These are phyloP conservation scores for Bruguiera gymnorhiza DNA, from an alignment of 345 rosid species.

Conservation along the genomic window DNA sequence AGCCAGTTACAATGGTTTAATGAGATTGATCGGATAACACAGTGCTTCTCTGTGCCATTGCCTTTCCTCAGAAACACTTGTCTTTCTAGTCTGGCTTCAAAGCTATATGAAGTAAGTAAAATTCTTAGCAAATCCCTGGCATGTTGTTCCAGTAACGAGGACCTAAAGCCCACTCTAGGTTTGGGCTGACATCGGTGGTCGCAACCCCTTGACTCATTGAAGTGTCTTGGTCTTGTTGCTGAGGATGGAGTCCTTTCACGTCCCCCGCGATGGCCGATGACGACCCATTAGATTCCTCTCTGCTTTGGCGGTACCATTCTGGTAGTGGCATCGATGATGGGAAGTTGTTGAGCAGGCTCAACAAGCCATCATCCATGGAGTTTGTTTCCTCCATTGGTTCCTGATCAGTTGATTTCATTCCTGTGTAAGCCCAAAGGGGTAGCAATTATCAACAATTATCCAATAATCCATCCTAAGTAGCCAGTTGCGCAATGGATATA, in stretches of 20 bases:
- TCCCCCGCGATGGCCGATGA: slow-evolving; percentile 19
- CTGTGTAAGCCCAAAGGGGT: slow-evolving; percentile 13
- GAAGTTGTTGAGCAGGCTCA: slow-evolving; percentile 64
- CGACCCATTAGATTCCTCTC: slow-evolving; percentile 16
- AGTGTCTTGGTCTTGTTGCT: slow-evolving; percentile 15
- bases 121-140: slow-evolving; percentile 52
- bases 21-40: no score
- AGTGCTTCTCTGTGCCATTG: background rate
- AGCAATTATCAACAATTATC: background rate
- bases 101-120: background rate
- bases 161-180: slow-evolving; percentile 27
- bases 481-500: no score
- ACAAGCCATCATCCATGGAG: slow-evolving; percentile 56
- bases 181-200: slow-evolving; percentile 21
- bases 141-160: slow-evolving; percentile 55
- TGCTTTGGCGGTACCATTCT: slow-evolving; percentile 51
- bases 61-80: background rate
- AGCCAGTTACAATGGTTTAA: background rate
- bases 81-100: no score
- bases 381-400: slow-evolving; percentile 40
- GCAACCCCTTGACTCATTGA: slow-evolving; percentile 6
- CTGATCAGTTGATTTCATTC: slow-evolving; percentile 24
- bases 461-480: background rate
- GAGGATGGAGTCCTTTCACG: slow-evolving; percentile 9
- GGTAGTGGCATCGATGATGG: slow-evolving; percentile 59